phyloP scores from a whole-genome alignment of 1,139 yeast species.

The Taiozyma sp. region DNA sequence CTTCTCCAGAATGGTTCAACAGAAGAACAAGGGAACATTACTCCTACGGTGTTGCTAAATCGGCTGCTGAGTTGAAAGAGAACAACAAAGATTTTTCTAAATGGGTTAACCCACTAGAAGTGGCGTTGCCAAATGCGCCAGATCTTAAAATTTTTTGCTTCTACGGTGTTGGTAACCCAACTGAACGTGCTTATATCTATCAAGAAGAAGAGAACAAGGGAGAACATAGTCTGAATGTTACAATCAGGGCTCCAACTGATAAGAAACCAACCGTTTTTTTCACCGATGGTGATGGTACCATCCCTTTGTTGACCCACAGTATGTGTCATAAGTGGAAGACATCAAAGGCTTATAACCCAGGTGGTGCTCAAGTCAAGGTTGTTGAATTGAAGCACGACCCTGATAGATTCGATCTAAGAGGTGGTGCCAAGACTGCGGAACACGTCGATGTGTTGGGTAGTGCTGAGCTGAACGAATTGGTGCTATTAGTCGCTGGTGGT shows the following conservation, averaged over 20 bases:
- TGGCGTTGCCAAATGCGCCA: constrained; percentile 88
- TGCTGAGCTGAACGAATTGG: constrained; percentile 83
- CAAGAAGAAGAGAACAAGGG: constrained; percentile 53
- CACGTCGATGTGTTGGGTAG: constrained; percentile 96
- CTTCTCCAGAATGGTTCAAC: constrained; percentile 74
- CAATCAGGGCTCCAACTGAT: constrained; percentile 51
- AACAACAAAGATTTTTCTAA: constrained; percentile 70
- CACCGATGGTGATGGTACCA: constrained; percentile 97
- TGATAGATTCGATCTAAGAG: constrained; percentile 87
- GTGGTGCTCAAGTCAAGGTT: constrained; percentile 60
- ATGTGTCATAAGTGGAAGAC: constrained; percentile 82
- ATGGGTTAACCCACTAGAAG: constrained; percentile 94
- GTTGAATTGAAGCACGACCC: constrained; percentile 95
- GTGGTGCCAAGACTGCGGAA: constrained; percentile 97
- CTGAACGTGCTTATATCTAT: constrained; percentile 89
- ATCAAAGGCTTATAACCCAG: constrained; percentile 75
- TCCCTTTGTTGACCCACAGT: constrained; percentile 77
- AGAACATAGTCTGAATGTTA: constrained; percentile 50
- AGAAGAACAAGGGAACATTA: constrained; percentile 64
- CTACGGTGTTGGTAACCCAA: constrained; percentile 94
- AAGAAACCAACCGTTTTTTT: constrained; percentile 60
- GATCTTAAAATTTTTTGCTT: constrained; percentile 85
- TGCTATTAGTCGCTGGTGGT: constrained; percentile 81
- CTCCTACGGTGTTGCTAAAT: constrained; percentile 71
- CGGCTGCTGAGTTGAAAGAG: constrained; percentile 48